Evolutionary conservation across 805 yeast genomes (phyloP).

Genomic region (Wilhelminamyces savonicus): DNA sequence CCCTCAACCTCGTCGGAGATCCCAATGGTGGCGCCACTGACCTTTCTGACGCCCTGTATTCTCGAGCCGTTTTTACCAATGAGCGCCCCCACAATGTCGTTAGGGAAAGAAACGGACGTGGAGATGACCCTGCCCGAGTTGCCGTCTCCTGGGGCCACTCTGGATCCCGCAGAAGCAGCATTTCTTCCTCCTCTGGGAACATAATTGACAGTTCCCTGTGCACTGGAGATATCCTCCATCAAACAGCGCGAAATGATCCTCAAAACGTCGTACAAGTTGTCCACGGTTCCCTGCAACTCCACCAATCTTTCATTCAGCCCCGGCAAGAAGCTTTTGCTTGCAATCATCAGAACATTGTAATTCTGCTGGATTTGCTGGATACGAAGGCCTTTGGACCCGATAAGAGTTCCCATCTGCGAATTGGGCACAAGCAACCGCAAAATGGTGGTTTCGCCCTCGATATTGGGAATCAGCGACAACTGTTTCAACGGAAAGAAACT

Average conservation of each 20-base stretch:
- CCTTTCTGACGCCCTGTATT: constrained; percentile 78
- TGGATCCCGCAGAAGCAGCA: not conserved
- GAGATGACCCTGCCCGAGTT: constrained; percentile 10
- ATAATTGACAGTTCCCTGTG: constrained; percentile 59
- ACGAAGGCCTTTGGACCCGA: constrained; percentile 76
- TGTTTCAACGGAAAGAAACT: constrained; percentile 56
- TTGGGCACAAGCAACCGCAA: constrained; percentile 75
- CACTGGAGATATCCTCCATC: constrained; percentile 65
- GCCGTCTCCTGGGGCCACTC: not conserved
- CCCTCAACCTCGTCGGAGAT: constrained; percentile 67
- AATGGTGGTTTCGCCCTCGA: constrained; percentile 46
- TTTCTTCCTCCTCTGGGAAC: constrained; percentile 36
- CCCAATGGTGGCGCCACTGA: constrained; percentile 71
- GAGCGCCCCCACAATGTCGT: constrained; percentile 81
- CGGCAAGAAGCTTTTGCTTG: constrained; percentile 76
- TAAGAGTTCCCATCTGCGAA: constrained; percentile 81
- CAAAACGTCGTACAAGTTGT: constrained; percentile 51
- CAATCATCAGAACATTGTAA: constrained; percentile 72
- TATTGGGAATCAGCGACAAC: constrained; percentile 45
- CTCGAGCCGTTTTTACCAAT: constrained; percentile 83
- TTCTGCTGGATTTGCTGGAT: constrained; percentile 72
- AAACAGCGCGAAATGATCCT: constrained; percentile 62
- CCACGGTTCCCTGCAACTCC: constrained; percentile 77
- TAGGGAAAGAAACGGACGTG: constrained; percentile 56
- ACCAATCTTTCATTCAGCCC: constrained; percentile 81